Evolutionary conservation across 2,329 filamentous ascomycete genomes (phyloP).

Genomic region (Trichoderma harzianum): DNA sequence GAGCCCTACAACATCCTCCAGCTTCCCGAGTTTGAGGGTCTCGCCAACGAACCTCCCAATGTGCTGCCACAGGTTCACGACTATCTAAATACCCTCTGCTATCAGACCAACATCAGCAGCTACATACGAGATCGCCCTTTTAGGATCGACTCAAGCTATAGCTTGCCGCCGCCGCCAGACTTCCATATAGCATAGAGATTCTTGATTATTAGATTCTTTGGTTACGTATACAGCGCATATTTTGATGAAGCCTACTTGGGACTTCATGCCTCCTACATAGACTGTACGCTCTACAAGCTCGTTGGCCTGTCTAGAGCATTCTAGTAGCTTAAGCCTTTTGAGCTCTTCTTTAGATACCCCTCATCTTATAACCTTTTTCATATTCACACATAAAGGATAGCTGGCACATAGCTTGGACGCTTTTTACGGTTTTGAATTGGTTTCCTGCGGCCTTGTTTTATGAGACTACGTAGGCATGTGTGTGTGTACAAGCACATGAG

Average conservation of each 20-base stretch:
- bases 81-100: constrained; percentile 54
- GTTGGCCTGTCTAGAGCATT: not conserved
- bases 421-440: constrained; percentile 17
- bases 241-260: not conserved
- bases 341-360: constrained; percentile 1
- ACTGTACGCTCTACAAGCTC: not conserved
- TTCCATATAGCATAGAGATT: not conserved
- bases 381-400: not conserved
- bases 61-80: constrained; percentile 59
- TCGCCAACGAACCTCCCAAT: constrained; percentile 37
- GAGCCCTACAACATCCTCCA: constrained; percentile 82
- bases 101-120: constrained; percentile 58
- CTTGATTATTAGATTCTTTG: not conserved
- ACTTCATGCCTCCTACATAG: not conserved
- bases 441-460: not conserved
- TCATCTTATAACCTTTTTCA: not conserved
- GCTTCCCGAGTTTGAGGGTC: constrained; percentile 70
- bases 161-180: constrained; percentile 1
- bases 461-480: constrained; percentile 11
- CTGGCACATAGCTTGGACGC: not conserved
- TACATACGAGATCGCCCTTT: constrained; percentile 56
- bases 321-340: not conserved
- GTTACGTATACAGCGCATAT: not conserved
- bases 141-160: constrained; percentile 32
- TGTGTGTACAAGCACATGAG: constrained; percentile 4